Base-by-base conservation (phyloP, 495 filamentous ascomycete genomes). In the Xylaria bambusicola region DNA sequence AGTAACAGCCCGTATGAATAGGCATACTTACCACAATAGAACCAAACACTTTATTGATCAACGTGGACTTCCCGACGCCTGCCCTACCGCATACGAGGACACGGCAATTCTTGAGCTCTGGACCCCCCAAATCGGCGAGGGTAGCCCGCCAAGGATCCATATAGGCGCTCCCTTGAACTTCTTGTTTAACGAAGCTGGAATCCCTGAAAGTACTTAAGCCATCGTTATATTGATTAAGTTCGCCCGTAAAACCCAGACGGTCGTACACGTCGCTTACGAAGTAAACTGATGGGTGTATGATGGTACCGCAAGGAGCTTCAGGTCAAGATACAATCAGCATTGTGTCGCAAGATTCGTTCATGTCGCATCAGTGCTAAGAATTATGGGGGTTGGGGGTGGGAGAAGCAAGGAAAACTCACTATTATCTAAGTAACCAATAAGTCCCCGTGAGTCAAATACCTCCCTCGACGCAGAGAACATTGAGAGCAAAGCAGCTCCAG, bases 21-120 rank as follows among this genome's bases (percentile, higher is more conserved):
- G 13, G 36, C 29, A 38, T 15, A 15, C 12, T 38, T 17, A 60
- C 57, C 38, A 60, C 57, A 6, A 53, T 12, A 6, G 57, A 15
- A 9, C 71, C 71, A 52, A 74, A 74, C 9, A 70, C 68, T 52
- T 71, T 65, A 42, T 73, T 74, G 52, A 72, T 67, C 21, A 74
- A 52, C 6, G 71, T 74, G 4, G 71, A 74, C 38, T 74, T 74
- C 21, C 71, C 71, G 10, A 71, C 68, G 6, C 71, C 71, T 8
- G 71, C 72, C 27, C 71, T 67, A 17, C 71, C 71, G 58, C 70
- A 72, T 0, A 73, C 68, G 13, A 74, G 61, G 45, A 74, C 66
- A 21, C 71, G 66, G 29, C 70, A 67, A 8, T 62, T 58, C 52
- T 62, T 65, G 7, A 71, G 60, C 18, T 46, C 48, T 10, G 57